Evolutionary conservation across 2,329 filamentous ascomycete species (phyloP), one percentile per base, ranked within the genome.

Genomic region (Botryotinia calthae): DNA sequence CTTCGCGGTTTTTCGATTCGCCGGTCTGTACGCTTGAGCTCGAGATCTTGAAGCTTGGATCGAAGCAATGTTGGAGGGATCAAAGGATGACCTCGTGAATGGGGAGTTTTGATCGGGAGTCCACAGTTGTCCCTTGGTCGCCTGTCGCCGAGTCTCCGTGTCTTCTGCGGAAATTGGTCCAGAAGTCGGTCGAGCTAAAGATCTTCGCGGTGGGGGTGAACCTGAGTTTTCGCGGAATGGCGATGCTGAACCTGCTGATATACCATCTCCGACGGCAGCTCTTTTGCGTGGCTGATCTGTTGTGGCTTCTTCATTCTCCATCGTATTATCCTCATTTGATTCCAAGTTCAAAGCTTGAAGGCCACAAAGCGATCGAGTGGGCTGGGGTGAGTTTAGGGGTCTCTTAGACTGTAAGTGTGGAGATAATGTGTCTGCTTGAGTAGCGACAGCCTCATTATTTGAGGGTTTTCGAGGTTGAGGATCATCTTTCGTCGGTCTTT

Each of bases 61-160:
- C 9, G 77, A 76, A 0, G 79, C 78, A 67, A 79, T 76, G 69
- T 80, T 80, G 2, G 77, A 77, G 2, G 77, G 76, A 31, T 80
- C 79, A 28, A 76, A 73, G 3, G 76, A 72, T 31, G 75, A 72
- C 48, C 75, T 76, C n/a, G 75, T 51, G 1, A 75, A 59, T n/a
- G 74, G 75, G 1, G 67, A 62, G 46, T 76, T 72, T 59, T 74
- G 72, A 44, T 79, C 78, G 0, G 77, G 77, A 4, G 70, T 75
- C 79, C 79, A 81, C 6, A 81, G 66, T 48, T 76, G 75, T 40
- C 75, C 77, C 10, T 74, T 76, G 1, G 76, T 48, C 61, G 72
- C 69, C 73, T 73, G 31, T 72, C 73, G 72, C 10, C 56, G 71
- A 64, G 28, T 56, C 40, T 76, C 74, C 1, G 42, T 42, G 12